Percentiles rank a stretch among this genome's conserved stretches.
Evolutionary conservation across 2,329 filamentous ascomycete genomes (phyloP).

Genomic region (Neonectria sp.): DNA sequence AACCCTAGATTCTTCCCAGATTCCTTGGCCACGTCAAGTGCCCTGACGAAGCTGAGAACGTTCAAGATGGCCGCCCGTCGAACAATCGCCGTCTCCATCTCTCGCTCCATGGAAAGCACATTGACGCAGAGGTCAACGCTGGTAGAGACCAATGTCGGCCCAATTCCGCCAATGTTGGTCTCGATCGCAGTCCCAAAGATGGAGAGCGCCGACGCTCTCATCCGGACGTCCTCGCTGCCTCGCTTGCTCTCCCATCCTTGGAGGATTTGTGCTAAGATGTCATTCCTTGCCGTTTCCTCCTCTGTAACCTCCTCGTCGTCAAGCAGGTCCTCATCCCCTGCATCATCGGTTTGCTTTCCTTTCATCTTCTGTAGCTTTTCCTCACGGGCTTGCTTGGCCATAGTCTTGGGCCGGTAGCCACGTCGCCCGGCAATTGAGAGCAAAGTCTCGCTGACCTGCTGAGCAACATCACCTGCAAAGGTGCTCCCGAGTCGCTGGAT

Average conservation of each 20-base stretch:
- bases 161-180: constrained; percentile 70
- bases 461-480: constrained; percentile 68
- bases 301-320: constrained; percentile 62
- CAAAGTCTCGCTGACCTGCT: constrained; percentile 70
- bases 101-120: constrained; percentile 74
- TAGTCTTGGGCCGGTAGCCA: constrained; percentile 72
- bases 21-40: constrained; percentile 69
- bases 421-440: constrained; percentile 76
- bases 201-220: constrained; percentile 79
- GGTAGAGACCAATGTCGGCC: constrained; percentile 65
- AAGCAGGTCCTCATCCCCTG: constrained; percentile 59
- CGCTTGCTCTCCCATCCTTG: constrained; percentile 77
- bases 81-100: constrained; percentile 73
- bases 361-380: constrained; percentile 64
- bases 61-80: constrained; percentile 77
- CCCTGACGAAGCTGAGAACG: constrained; percentile 73
- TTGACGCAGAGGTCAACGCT: constrained; percentile 75
- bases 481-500: constrained; percentile 72
- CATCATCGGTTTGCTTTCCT: constrained; percentile 64
- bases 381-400: constrained; percentile 67
- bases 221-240: constrained; percentile 78
- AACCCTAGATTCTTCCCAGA: constrained; percentile 64
- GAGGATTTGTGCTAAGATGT: constrained; percentile 71
- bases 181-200: constrained; percentile 74
- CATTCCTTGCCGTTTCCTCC: constrained; percentile 62